Conservation (phyloP, 768 basidiomycete species). For the Podaxis pistillaris region DNA sequence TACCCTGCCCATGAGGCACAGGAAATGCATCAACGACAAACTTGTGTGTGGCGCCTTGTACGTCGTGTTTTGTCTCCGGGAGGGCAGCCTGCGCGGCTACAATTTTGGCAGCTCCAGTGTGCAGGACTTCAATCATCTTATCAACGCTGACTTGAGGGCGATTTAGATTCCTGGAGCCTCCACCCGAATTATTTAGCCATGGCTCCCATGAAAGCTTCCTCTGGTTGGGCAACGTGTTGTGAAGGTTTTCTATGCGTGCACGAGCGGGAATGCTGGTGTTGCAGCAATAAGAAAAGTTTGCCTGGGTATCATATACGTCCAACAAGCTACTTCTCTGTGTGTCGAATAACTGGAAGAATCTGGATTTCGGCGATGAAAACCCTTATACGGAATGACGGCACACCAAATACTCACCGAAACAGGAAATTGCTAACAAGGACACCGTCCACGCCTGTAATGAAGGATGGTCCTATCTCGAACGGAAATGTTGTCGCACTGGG, state of each 20-base stretch:
- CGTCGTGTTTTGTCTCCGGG: constrained; percentile 82
- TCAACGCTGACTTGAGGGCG: constrained; percentile 62
- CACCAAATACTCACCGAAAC: constrained; percentile 51
- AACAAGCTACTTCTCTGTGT: constrained; percentile 62
- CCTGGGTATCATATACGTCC: constrained; percentile 75
- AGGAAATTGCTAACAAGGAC: constrained; percentile 74
- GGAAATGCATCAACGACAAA: constrained; percentile 89
- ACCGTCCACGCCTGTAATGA: constrained; percentile 72
- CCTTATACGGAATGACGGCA: constrained; percentile 6
- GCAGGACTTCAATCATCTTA: constrained; percentile 62
- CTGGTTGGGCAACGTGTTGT: constrained; percentile 78
- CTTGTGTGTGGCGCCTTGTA: constrained; percentile 35
- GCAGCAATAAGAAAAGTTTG: constrained; percentile 89
- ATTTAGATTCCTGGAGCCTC: constrained; percentile 76
- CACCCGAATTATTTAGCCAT: constrained; percentile 57
- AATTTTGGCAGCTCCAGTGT: constrained; percentile 67
- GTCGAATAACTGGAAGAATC: constrained; percentile 87
- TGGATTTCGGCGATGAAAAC: constrained; percentile 27
- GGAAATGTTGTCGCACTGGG: constrained; percentile 77
- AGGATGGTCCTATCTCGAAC: constrained; percentile 66
- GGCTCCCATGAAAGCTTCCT: constrained; percentile 74
- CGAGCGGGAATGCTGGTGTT: constrained; percentile 83
- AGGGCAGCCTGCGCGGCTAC: constrained; percentile 59
- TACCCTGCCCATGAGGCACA: constrained; percentile 58
- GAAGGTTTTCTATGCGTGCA: constrained; percentile 70